Base-by-base conservation (phyloP, 441 rosid species). In the Erodium texanum region DNA sequence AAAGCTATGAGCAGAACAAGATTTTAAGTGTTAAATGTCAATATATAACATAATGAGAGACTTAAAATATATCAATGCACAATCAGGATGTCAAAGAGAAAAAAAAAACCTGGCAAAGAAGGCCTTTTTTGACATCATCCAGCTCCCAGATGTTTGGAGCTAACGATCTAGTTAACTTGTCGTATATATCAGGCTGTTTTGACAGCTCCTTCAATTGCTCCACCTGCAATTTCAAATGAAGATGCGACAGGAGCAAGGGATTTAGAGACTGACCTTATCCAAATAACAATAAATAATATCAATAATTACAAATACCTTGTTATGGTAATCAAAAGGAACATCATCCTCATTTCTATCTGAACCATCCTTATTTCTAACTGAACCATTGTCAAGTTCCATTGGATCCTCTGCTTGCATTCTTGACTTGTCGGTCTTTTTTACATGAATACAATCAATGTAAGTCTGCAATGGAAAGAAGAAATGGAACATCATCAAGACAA, bases 101-200 rank as follows among this genome's bases (percentile, higher is more conserved):
- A 65, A 65, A 67, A 50, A 10, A 7, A 67, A 93, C 99, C 95
- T 93, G 97, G 76, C 97, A 93, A 52, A 93, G 89, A 71, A 93
- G 96, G 69, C 96, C 99, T 76, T 85, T 89, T 81, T 93, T 91
- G 45, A 93, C 96, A 77, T 93, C 96, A 83, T 91, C 99, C 70
- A 93, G 81, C 86, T 93, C 97, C 96, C 95, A 93, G 68, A 93
- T 93, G 70, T 91, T 94, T 14, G 96, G 97, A 62, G 96, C 99
- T 73, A 94, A 77, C 29, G 99, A 91, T 72, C 86, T 88, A 18
- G 92, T 88, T 70, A 94, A 79, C 72, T 81, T 88, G 79, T 91
- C 97, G 74, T 88, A 94, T 76, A 94, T 91, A 74, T 91, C 93
- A 48, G 96, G 93, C 76, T 59, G 83, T 78, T 76, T 85, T 3